Evolutionary conservation across 441 rosid genomes (phyloP).

Genomic region (Melastoma candidum): DNA sequence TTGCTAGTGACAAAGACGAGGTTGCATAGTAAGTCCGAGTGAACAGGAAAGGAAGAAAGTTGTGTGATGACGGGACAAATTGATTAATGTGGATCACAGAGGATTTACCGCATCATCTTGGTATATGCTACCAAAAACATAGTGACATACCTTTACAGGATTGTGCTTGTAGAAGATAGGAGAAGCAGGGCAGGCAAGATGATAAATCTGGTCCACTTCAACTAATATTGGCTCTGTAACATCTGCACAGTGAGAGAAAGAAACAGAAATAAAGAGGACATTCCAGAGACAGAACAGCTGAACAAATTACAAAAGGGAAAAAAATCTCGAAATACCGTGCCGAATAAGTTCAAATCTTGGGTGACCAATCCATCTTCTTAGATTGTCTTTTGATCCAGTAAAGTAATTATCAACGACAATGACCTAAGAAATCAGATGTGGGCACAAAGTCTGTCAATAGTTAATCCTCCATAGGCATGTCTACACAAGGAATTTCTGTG

Average conservation of each 20-base stretch:
- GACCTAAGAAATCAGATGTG: background rate
- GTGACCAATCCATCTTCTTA: conserved; percentile 7
- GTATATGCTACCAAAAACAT: background rate
- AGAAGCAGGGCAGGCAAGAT: conserved; percentile 9
- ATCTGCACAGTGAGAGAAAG: background rate
- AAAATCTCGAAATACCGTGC: conserved; percentile 2
- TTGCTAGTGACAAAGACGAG: no score
- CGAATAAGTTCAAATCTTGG: conserved; percentile 9
- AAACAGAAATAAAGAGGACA: background rate
- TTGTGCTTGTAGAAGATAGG: conserved; percentile 7
- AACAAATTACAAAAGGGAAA: background rate
- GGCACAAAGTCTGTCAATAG: no score
- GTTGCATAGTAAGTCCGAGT: no score
- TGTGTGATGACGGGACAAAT: no score
- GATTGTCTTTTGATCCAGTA: conserved; percentile 7
- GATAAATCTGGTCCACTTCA: conserved; percentile 8
- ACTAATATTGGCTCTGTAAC: conserved; percentile 6
- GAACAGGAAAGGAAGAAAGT: no score
- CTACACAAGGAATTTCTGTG: background rate
- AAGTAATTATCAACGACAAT: conserved; percentile 6
- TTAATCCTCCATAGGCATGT: background rate
- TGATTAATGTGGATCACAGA: no score
- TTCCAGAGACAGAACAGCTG: background rate
- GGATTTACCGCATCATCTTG: no score
- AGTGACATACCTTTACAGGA: conserved; percentile 4